Evolutionary conservation across 768 basidiomycete species (phyloP).

Genomic region (Rhodotorula kratochvilovae): DNA sequence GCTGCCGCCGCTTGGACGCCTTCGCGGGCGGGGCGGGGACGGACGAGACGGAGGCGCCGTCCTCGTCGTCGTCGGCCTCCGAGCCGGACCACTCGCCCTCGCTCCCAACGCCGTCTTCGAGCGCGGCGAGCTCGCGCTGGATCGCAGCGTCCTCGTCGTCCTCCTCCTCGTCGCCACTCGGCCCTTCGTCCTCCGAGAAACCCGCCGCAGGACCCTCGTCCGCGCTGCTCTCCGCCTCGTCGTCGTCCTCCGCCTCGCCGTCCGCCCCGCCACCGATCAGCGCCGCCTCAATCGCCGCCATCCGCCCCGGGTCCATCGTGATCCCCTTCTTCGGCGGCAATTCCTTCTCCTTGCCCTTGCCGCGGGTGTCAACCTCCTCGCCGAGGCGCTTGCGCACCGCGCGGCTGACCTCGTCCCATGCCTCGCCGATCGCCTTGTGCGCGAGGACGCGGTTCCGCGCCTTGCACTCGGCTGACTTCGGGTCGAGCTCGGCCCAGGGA

Average conservation of each 20-base stretch:
- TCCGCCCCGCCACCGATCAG: neutral
- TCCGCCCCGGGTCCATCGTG: constrained; percentile 18
- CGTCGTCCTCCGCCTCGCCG: constrained; percentile 2
- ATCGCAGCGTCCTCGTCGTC: constrained; percentile 35
- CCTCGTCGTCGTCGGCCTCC: constrained; percentile 31
- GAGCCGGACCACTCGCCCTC: constrained; percentile 28
- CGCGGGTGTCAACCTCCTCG: constrained; percentile 15
- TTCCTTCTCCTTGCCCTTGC: constrained; percentile 3
- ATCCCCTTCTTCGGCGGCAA: constrained; percentile 11
- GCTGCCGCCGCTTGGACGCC: constrained; percentile 11
- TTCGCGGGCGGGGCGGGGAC: neutral
- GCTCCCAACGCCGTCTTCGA: constrained; percentile 23
- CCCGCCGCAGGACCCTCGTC: constrained; percentile 23
- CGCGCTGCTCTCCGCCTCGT: constrained; percentile 8
- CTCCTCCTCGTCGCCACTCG: neutral
- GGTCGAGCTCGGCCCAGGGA: constrained; percentile 12
- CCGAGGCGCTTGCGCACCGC: constrained; percentile 30
- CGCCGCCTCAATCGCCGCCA: constrained; percentile 16
- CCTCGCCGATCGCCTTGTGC: constrained; percentile 34
- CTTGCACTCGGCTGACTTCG: constrained; percentile 20
- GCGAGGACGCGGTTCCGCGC: constrained; percentile 40
- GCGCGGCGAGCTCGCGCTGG: constrained; percentile 13
- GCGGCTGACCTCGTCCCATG: constrained; percentile 30
- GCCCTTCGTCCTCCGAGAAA: neutral
- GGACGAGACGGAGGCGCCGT: constrained; percentile 1